These are phyloP conservation scores for Podaxis rugospora DNA, from an alignment of 768 basidiomycete genomes.

Conservation along the genomic window DNA sequence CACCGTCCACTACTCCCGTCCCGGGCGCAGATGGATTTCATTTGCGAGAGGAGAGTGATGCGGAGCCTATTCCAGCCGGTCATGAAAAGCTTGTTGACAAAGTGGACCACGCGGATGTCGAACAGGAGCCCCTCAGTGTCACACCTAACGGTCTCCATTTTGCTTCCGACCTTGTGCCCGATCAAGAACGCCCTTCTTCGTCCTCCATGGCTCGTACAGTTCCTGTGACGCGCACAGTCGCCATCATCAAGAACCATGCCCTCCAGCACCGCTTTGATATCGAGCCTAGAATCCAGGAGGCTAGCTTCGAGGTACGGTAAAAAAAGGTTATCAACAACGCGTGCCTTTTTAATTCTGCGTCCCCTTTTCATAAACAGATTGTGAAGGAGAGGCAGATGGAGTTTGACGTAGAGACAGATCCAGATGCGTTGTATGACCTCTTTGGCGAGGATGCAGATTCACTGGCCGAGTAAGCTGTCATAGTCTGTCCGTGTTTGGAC, in stretches of 20 bases:
- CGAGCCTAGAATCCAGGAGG: slow-evolving; percentile 73
- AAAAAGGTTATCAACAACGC: background rate
- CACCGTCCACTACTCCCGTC: background rate
- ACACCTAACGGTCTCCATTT: background rate
- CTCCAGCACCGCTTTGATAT: slow-evolving; percentile 72
- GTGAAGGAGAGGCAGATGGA: slow-evolving; percentile 89
- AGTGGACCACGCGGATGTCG: background rate
- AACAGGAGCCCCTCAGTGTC: background rate
- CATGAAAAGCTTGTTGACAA: background rate
- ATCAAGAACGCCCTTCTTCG: background rate
- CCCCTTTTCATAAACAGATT: slow-evolving; percentile 41
- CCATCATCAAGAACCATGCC: slow-evolving; percentile 82
- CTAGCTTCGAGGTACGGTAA: slow-evolving; percentile 69
- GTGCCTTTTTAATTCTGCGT: slow-evolving; percentile 14
- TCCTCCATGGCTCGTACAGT: slow-evolving; percentile 7
- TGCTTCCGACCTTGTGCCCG: background rate
- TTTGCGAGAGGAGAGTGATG: background rate
- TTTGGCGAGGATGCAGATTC: slow-evolving; percentile 76
- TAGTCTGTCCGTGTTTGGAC: slow-evolving; percentile 1
- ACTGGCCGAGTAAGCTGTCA: slow-evolving; percentile 62
- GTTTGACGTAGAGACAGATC: slow-evolving; percentile 80
- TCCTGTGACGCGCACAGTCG: slow-evolving; percentile 61
- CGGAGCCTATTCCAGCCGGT: background rate
- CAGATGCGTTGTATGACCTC: slow-evolving; percentile 71
- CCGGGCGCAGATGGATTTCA: background rate